Evolutionary conservation across 768 basidiomycete species (phyloP).

Genomic region (Leccinum ochraceum): DNA sequence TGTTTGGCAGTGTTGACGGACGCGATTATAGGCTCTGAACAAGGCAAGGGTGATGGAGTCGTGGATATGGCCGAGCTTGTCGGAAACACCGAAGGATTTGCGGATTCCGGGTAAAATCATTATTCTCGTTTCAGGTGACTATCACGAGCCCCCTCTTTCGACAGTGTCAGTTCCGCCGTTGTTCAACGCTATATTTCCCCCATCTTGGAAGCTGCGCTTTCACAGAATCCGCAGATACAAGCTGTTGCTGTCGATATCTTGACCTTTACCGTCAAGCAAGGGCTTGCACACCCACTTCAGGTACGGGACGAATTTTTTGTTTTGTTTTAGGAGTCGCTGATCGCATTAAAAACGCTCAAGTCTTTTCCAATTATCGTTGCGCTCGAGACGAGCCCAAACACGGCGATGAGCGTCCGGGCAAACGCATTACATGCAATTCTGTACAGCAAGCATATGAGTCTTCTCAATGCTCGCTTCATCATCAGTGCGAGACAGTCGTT

Average conservation of each 20-base stretch:
- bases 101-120: conserved; percentile 85
- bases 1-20: background rate
- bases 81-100: conserved; percentile 93
- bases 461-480: conserved; percentile 84
- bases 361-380: conserved; percentile 92
- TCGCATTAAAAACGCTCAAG: conserved; percentile 37
- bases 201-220: conserved; percentile 80
- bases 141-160: background rate
- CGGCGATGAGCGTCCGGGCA: conserved; percentile 68
- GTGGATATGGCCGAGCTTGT: conserved; percentile 94
- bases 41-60: conserved; percentile 35
- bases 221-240: conserved; percentile 70
- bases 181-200: conserved; percentile 88
- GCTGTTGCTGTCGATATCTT: conserved; percentile 86
- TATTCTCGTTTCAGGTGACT: background rate
- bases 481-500: conserved; percentile 81
- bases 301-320: conserved; percentile 39
- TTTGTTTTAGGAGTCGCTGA: background rate
- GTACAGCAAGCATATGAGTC: conserved; percentile 85
- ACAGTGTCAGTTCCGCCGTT: conserved; percentile 36
- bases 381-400: conserved; percentile 80
- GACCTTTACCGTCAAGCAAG: conserved; percentile 92
- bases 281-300: conserved; percentile 92
- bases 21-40: conserved; percentile 12
- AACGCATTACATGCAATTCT: conserved; percentile 77